These are phyloP conservation scores for Penicillium sp. DNA, from an alignment of 2,329 filamentous ascomycete species.

Conservation along the genomic window DNA sequence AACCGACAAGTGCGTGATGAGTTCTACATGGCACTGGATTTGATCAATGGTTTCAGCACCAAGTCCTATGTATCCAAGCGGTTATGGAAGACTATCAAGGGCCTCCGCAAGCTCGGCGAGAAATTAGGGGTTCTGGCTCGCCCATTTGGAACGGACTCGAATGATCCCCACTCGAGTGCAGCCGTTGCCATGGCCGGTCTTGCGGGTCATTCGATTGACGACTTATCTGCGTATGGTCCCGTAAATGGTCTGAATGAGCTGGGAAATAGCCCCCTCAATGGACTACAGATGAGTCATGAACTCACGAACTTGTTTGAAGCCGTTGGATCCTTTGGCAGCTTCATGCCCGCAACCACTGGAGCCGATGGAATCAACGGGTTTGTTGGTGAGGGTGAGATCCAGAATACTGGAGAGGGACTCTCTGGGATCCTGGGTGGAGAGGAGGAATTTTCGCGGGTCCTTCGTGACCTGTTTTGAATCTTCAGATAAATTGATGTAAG, in stretches of 20 bases:
- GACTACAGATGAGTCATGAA: slow-evolving; percentile 64
- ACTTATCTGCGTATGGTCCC: slow-evolving; percentile 54
- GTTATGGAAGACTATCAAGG: slow-evolving; percentile 67
- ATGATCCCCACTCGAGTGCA: slow-evolving; percentile 64
- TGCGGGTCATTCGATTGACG: slow-evolving; percentile 65
- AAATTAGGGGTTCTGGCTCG: slow-evolving; percentile 59
- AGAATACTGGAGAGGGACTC: slow-evolving; percentile 49
- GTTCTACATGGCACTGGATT: slow-evolving; percentile 69
- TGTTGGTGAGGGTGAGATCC: slow-evolving; percentile 43
- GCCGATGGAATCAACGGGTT: slow-evolving; percentile 46
- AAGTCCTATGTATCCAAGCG: slow-evolving; percentile 65
- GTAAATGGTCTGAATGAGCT: slow-evolving; percentile 45
- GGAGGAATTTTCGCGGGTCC: slow-evolving; percentile 62
- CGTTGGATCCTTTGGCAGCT: slow-evolving; percentile 57
- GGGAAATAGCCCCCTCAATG: slow-evolving; percentile 61
- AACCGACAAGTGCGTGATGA: slow-evolving; percentile 65
- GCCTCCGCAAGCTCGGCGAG: slow-evolving; percentile 66
- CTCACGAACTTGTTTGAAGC: slow-evolving; percentile 67
- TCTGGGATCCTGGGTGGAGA: slow-evolving; percentile 57
- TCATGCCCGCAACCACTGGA: slow-evolving; percentile 37
- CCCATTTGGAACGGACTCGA: slow-evolving; percentile 43
- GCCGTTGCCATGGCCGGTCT: slow-evolving; percentile 69
- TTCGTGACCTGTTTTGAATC: slow-evolving; percentile 63
- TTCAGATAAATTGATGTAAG: too few species aligned
- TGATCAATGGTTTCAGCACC: slow-evolving; percentile 65